phyloP scores from a whole-genome alignment of 495 filamentous ascomycete species.

The Talaromyces borbonicus region DNA sequence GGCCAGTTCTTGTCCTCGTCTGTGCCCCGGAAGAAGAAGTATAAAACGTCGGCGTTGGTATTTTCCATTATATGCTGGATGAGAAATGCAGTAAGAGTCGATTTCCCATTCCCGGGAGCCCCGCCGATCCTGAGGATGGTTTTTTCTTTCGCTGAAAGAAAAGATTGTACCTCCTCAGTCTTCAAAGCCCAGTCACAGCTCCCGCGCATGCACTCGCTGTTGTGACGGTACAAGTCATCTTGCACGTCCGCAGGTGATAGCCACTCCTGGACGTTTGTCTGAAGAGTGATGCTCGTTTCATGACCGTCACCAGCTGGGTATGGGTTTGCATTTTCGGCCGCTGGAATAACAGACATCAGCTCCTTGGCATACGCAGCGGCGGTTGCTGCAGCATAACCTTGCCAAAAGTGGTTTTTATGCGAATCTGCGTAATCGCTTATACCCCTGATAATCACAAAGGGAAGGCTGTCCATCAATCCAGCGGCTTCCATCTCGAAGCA shows the following conservation, averaged over 20 bases:
- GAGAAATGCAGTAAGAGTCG: slow-evolving; percentile 15
- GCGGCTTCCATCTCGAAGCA: slow-evolving; percentile 27
- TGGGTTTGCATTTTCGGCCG: too few species aligned
- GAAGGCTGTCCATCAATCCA: slow-evolving; percentile 23
- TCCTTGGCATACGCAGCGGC: slow-evolving; percentile 24
- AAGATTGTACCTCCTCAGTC: slow-evolving; percentile 9
- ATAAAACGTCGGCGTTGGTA: slow-evolving; percentile 9
- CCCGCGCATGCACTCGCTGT: slow-evolving; percentile 12
- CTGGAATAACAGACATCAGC: too few species aligned
- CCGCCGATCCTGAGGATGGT: slow-evolving; percentile 12
- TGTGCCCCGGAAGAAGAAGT: slow-evolving; percentile 20
- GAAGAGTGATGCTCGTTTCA: too few species aligned
- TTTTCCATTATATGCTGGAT: slow-evolving; percentile 10
- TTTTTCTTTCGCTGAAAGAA: slow-evolving; percentile 2
- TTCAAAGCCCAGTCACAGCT: slow-evolving; percentile 16
- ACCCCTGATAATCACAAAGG: slow-evolving; percentile 25
- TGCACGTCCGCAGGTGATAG: slow-evolving; percentile 18
- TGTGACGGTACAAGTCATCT: slow-evolving; percentile 17
- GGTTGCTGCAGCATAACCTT: slow-evolving; percentile 21
- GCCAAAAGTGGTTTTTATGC: slow-evolving; percentile 29
- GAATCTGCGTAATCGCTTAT: slow-evolving; percentile 29
- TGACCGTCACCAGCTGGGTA: too few species aligned
- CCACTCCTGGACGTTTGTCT: slow-evolving; percentile 10
- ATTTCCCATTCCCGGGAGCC: slow-evolving; percentile 18
- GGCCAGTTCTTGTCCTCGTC: slow-evolving; percentile 14